Evolutionary conservation across 1,139 yeast genomes (phyloP), one percentile per base, ranked within the genome.

Genomic region (Pichia terricola): DNA sequence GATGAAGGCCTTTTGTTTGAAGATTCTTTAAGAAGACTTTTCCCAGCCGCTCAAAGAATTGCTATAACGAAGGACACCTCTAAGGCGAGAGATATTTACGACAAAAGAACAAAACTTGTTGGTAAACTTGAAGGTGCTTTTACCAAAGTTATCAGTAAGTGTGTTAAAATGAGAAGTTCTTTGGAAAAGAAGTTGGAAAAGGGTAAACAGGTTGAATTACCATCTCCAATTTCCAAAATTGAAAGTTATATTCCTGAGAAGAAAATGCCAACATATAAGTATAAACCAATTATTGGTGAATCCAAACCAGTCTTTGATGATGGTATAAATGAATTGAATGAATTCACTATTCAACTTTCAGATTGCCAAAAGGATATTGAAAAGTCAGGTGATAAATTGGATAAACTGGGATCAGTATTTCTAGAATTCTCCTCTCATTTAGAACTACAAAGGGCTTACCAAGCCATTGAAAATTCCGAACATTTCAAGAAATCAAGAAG

Each of bases 391-490:
- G 66, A 67, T 41, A 61, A 69, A 25, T 65, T 68, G 47, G 67
- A 70, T 8, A 43, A 77, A 56, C 61, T 73, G 38, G 79, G 83
- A 45, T 83, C 96, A 35, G 95, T 84, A 25, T 88, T 91, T 60
- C 72, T 89, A 42, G 91, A 85, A 60, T 91, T 91, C 63, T 79
- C 84, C 45, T 76, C 88, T 47, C 96, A 88, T 64, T 79, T 82
- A 58, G 86, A 86, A 56, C 86, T 94, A 36, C 96, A 89, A 65
- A 70, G 81, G 53, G 97, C 96, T n/a, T 79, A 72, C 60, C 97
- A 89, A 65, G 77, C 85, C 28, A 67, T 78, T 45, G 77, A 87
- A 49, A 69, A 42, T 45, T 47, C 57, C 25, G 66, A 73, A 41
- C 57, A 55, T 22, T 64, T 74, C 53, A 67, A 73, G 55, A 62